These are phyloP conservation scores for Pyrenophora teres DNA, from an alignment of 2,329 filamentous ascomycete species.

Conservation along the genomic window DNA sequence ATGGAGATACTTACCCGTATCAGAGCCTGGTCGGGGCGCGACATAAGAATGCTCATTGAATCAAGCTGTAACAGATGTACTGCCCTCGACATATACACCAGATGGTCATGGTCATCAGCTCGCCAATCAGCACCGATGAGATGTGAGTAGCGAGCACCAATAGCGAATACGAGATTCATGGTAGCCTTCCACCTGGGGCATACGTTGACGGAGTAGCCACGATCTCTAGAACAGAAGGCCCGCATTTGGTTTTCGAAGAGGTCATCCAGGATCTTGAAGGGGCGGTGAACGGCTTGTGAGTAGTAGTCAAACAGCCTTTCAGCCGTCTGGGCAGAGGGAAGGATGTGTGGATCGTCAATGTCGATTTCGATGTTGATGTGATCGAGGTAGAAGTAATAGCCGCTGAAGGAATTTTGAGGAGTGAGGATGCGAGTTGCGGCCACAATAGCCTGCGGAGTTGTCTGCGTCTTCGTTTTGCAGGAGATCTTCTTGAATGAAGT, in stretches of 20 bases:
- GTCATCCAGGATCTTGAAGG: constrained; percentile 28
- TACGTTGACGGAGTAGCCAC: background rate
- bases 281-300: constrained; percentile 29
- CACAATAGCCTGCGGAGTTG: constrained; percentile 34
- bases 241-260: constrained; percentile 13
- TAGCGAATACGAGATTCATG: constrained; percentile 48
- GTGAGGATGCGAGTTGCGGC: constrained; percentile 29
- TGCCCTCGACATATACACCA: constrained; percentile 41
- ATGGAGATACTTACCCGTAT: constrained; percentile 16
- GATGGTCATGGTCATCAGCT: constrained; percentile 32
- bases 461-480: constrained; percentile 15
- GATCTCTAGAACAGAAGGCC: constrained; percentile 2
- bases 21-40: constrained; percentile 22
- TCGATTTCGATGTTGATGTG: constrained; percentile 18
- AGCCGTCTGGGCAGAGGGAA: constrained; percentile 34
- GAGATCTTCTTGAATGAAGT: constrained; percentile 28
- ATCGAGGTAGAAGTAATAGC: constrained; percentile 37
- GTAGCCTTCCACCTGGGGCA: constrained; percentile 39
- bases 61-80: constrained; percentile 15
- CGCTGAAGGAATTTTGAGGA: background rate
- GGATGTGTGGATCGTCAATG: constrained; percentile 22
- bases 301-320: constrained; percentile 38
- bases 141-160: constrained; percentile 43
- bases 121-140: constrained; percentile 28
- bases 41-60: constrained; percentile 33